A percentile compares a stretch with the other conserved stretches of the same genome.
These are phyloP conservation scores for Colletotrichum zoysiae DNA, from an alignment of 2,329 filamentous ascomycete genomes.

Conservation along the genomic window DNA sequence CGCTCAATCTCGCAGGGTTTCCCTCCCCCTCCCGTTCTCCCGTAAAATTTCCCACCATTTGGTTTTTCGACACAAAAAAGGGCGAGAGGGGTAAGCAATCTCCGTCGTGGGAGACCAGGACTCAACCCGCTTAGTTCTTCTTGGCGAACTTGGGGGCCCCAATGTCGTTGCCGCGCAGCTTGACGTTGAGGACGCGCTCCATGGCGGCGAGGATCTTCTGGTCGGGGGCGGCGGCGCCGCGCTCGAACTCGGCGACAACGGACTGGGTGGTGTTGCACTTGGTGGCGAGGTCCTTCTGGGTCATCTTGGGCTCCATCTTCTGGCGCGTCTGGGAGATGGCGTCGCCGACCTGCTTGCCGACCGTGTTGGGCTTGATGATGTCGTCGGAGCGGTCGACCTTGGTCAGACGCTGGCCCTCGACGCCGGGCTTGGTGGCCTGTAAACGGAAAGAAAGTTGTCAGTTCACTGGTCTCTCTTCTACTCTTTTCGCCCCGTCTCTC, in stretches of 20 bases:
- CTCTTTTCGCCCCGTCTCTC: not conserved
- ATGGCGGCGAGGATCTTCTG: constrained; percentile 84
- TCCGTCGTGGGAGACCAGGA: not conserved
- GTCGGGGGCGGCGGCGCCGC: constrained; percentile 81
- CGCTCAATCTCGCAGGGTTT: constrained; percentile 16
- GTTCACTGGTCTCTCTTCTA: constrained; percentile 3
- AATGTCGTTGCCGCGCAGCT: constrained; percentile 87
- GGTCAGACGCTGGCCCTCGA: constrained; percentile 93
- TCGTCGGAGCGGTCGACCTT: constrained; percentile 98
- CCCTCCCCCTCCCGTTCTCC: not conserved
- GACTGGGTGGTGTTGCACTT: constrained; percentile 89
- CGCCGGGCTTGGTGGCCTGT: constrained; percentile 64
- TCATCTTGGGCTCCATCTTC: constrained; percentile 93
- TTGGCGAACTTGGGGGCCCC: constrained; percentile 86
- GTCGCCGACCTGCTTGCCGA: constrained; percentile 83
- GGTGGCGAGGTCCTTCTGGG: constrained; percentile 87
- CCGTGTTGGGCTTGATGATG: constrained; percentile 95
- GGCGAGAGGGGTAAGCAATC: not conserved
- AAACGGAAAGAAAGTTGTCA: constrained; percentile 36
- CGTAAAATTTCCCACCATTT: not conserved
- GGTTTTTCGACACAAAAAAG: constrained; percentile 1
- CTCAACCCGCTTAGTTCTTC: constrained; percentile 63
- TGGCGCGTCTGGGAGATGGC: constrained; percentile 85
- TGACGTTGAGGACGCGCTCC: constrained; percentile 88
- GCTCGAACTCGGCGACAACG: constrained; percentile 88